Evolutionary conservation across 2,329 filamentous ascomycete species (phyloP).

Genomic region (Paraconiothyrium sp.): DNA sequence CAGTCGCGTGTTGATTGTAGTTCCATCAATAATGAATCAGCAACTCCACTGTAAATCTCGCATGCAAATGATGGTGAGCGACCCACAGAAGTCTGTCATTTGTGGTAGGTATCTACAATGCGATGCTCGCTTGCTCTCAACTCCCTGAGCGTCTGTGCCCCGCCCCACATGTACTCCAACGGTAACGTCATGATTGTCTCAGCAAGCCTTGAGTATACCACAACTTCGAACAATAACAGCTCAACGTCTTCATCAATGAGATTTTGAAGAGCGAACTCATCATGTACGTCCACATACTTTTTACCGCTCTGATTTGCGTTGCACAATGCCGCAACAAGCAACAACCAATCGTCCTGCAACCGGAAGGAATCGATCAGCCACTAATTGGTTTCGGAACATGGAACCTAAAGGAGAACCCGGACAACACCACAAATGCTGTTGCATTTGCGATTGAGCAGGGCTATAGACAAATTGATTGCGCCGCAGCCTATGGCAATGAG

Average conservation of each 20-base stretch:
- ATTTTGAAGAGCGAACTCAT: background rate
- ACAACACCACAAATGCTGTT: slow-evolving; percentile 42
- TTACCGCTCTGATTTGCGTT: slow-evolving; percentile 14
- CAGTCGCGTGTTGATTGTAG: background rate
- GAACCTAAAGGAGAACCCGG: slow-evolving; percentile 27
- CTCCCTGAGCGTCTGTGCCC: slow-evolving; percentile 10
- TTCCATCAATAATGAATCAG: background rate
- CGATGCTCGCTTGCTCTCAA: background rate
- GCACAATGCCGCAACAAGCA: slow-evolving; percentile 23
- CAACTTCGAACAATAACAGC: background rate
- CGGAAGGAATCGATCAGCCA: slow-evolving; percentile 21
- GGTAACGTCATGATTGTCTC: slow-evolving; percentile 19
- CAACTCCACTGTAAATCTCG: background rate
- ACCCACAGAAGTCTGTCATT: background rate
- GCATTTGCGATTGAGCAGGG: slow-evolving; percentile 33
- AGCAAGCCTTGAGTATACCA: background rate
- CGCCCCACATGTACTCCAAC: slow-evolving; percentile 10
- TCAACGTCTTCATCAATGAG: background rate
- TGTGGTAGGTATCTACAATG: background rate
- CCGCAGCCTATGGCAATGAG: slow-evolving; percentile 28
- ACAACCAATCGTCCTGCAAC: slow-evolving; percentile 13
- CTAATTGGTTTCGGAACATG: slow-evolving; percentile 33
- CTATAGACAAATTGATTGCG: slow-evolving; percentile 34
- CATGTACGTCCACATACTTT: slow-evolving; percentile 8
- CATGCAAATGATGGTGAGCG: background rate